Evolutionary conservation across 208 protist species (phyloP).

Genomic region (Crithidia expoeki): DNA sequence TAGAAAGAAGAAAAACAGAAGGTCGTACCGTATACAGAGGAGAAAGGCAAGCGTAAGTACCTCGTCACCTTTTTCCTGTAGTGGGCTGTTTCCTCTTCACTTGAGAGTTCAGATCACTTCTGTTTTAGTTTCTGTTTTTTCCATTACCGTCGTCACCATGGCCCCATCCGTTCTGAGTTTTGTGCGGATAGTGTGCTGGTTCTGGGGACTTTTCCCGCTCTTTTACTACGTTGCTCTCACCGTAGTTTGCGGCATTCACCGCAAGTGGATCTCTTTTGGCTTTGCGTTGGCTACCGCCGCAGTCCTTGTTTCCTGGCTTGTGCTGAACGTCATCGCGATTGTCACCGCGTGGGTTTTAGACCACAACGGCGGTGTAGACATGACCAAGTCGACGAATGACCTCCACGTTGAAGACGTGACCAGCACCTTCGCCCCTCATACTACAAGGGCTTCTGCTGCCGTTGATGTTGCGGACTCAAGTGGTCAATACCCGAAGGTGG

Average conservation of each 20-base stretch:
- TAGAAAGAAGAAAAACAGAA: too few species aligned
- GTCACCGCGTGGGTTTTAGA: slow-evolving; percentile 1
- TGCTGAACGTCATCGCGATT: slow-evolving; percentile 24
- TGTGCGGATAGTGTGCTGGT: slow-evolving; percentile 28
- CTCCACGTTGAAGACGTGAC: too few species aligned
- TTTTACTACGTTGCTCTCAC: slow-evolving; percentile 47
- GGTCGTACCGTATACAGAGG: too few species aligned
- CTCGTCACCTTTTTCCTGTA: too few species aligned
- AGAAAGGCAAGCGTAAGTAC: too few species aligned
- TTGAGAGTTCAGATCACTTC: background rate
- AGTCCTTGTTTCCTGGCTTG: slow-evolving; percentile 17
- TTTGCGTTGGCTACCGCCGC: slow-evolving; percentile 29
- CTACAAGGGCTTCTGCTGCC: background rate
- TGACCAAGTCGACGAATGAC: background rate
- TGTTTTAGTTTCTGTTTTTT: background rate
- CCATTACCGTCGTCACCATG: background rate
- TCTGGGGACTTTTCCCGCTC: slow-evolving; percentile 29
- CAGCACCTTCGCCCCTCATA: background rate
- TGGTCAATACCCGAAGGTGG: background rate
- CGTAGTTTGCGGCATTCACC: slow-evolving; percentile 31
- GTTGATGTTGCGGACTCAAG: background rate
- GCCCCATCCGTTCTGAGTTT: background rate
- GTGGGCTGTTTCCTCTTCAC: background rate
- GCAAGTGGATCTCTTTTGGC: slow-evolving; percentile 37
- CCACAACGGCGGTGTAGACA: background rate